These are phyloP conservation scores for Plasmopara muralis DNA, from an alignment of 352 stramenopile species.

Conservation along the genomic window DNA sequence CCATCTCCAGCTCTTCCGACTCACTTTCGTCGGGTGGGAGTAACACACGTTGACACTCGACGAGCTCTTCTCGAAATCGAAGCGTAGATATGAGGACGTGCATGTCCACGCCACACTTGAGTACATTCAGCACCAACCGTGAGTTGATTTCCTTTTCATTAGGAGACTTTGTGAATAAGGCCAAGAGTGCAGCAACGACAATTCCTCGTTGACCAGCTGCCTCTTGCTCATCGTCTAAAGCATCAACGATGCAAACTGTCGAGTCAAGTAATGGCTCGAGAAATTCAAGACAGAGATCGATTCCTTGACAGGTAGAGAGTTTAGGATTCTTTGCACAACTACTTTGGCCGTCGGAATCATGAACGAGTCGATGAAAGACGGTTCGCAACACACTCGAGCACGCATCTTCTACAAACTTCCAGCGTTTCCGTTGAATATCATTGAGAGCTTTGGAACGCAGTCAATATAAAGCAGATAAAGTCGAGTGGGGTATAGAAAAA, in stretches of 20 bases:
- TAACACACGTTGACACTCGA: constrained; percentile 29
- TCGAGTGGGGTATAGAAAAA: constrained; percentile 2
- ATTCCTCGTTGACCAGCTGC: constrained; percentile 19
- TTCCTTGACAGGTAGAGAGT: constrained; percentile 11
- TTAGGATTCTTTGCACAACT: background rate
- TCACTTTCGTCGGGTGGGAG: constrained; percentile 34
- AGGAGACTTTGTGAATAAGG: constrained; percentile 26
- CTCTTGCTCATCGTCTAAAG: constrained; percentile 18
- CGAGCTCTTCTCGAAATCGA: constrained; percentile 52
- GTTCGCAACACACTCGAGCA: constrained; percentile 42
- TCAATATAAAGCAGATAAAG: background rate
- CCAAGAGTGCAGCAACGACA: constrained; percentile 32
- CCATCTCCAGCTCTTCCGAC: constrained; percentile 24
- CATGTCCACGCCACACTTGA: constrained; percentile 28
- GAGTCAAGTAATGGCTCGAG: constrained; percentile 28
- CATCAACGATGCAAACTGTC: constrained; percentile 7
- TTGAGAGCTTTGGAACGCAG: constrained; percentile 28
- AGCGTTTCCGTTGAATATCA: constrained; percentile 56
- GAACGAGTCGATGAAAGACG: constrained; percentile 11
- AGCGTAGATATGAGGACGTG: constrained; percentile 40
- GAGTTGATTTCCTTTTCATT: constrained; percentile 3
- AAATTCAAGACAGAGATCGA: constrained; percentile 24
- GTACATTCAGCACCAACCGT: constrained; percentile 24
- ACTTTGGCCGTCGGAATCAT: constrained; percentile 5
- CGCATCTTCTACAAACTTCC: constrained; percentile 60